Base-by-base conservation (phyloP, 2,329 filamentous ascomycete species). In the Aspergillus sergii region DNA sequence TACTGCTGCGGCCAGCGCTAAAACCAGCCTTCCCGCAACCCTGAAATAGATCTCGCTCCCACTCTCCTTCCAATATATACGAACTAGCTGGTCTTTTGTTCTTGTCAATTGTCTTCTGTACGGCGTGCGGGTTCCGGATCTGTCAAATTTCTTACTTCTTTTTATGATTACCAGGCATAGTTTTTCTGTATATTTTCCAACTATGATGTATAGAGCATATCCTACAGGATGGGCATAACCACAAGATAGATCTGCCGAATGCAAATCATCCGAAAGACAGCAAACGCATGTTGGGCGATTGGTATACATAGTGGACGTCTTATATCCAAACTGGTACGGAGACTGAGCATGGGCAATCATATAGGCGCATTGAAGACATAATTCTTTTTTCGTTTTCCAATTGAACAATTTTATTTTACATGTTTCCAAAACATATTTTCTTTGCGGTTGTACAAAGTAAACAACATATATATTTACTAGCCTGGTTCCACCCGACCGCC, bases 1-100 rank as follows among this genome's bases (percentile, higher is more conserved):
- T 57, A 72, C 88, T 58, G 88, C 90, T 11, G 86, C 89, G 5
- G 81, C 85, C 32, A 88, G 87, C 72, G 84, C 86, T 8, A 90
- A 85, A 75, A 78, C 82, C 69, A 81, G 79, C 58, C 71, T 83
- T 56, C 83, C 83, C 9, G 75, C 78, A 23, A 78, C 80, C 23
- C 69, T 80, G 58, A 86, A 85, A 77, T 83, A 77, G 73, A 61
- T 70, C 60, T 41, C 61, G 58, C 50, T 64, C 57, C 56, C 64
- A 56, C 43, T 56, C 56, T 62, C 59, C 66, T 59, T 66, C 58
- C 60, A 39, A 53, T 60, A 64, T 59, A 64, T 68, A 58, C 60
- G 58, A 58, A 43, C 41, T 56, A 26, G 58, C 34, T 19, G 41
- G 21, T 53, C 43, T 41, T 10, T 54, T 60, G 16, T 64, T 30